Percentiles rank a stretch among this genome's conserved stretches.
Evolutionary conservation across 306 rosid genomes (phyloP).

Genomic region (Begonia fuchsioides): DNA sequence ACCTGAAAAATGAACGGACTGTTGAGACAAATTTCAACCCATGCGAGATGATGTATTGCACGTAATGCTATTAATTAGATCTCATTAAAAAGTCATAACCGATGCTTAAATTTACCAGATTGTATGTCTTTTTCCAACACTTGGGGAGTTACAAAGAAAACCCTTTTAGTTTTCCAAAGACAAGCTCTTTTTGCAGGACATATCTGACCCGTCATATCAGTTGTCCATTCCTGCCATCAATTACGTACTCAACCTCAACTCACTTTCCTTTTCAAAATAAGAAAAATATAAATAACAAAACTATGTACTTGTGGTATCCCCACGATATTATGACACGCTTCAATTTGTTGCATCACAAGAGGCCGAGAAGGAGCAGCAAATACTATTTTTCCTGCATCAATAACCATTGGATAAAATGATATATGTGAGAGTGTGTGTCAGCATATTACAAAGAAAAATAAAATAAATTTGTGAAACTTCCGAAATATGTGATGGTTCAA

Average conservation of each 20-base stretch:
- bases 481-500: no score
- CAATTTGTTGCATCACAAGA: constrained; percentile 82
- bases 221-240: constrained; percentile 75
- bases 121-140: constrained; percentile 92
- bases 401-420: constrained; percentile 14
- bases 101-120: constrained; percentile 37
- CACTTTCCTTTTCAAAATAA: no score
- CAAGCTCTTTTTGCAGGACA: constrained; percentile 78
- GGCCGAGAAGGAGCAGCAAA: constrained; percentile 98
- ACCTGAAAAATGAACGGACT: constrained; percentile 29
- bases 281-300: background rate
- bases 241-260: background rate
- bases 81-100: no score
- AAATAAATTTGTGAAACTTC: no score
- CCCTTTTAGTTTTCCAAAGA: constrained; percentile 80
- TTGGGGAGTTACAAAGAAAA: constrained; percentile 96
- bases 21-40: background rate
- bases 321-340: constrained; percentile 90
- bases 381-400: constrained; percentile 70
- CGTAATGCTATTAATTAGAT: no score
- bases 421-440: no score
- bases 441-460: no score
- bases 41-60: no score
- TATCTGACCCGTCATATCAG: constrained; percentile 87
- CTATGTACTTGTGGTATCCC: constrained; percentile 82